Base-by-base conservation (phyloP, 202 grass and related monocot genomes). In the Cymbopogon flexuosus region DNA sequence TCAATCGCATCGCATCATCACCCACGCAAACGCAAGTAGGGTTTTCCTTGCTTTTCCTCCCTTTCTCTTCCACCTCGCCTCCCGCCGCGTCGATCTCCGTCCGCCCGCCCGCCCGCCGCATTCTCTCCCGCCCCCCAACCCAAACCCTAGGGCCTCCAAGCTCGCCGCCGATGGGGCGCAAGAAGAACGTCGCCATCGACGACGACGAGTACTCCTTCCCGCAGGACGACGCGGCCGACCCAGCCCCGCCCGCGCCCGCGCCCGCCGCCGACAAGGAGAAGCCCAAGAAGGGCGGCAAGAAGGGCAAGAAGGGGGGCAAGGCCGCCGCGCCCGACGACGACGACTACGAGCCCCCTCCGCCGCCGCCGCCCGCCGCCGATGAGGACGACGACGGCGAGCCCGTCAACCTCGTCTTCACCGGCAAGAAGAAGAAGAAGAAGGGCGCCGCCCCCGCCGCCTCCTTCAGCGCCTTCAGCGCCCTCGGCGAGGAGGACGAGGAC, bases 141-240 rank as follows among this genome's bases (percentile, higher is more conserved):
- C 68, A 24, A 77, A 57, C 87, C 77, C 83, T 61, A 68, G 62
- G 5, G 24, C 0, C 57, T 2, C 60, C 70, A 8, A 12, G 11
- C 68, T 13, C 9, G 11, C 40, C 64, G 27, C 10, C 74, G 10
- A 98, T 98, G 95, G 95, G 92, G 52, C 92, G 95, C 72, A 98
- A 98, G 90, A 98, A 98, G 73, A 95, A 84, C 82, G 83, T 98
- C 35, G 41, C 76, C 81, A 95, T 98, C 88, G 84, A 89, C 77
- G 92, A 95, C 82, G 95, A 98, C 61, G 92, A 98, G 86, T 98
- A 98, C 90, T 93, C 84, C 39, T 70, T 95, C 15, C 95, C 90
- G 42, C 90, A 93, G 72, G 95, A 89, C 4, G 91, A 70, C 62
- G 83, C 52, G 21, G 84, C 64, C 49, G 88, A 78, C 60, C 29